Evolutionary conservation across 108 stramenopile species (phyloP), one percentile per base, ranked within the genome.

Genomic region (Nitzschia palea): DNA sequence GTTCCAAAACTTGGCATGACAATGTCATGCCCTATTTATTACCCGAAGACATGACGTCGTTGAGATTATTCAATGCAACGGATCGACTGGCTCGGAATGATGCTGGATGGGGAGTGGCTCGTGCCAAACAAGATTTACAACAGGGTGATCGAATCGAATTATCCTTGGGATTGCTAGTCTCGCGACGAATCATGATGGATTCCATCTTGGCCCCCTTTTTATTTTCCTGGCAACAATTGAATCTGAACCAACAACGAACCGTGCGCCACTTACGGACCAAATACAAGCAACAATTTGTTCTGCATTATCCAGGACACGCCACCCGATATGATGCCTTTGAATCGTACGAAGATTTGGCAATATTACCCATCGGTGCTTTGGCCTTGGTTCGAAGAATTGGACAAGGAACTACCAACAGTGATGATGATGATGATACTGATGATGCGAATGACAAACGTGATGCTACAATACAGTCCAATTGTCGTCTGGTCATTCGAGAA

Each of bases 301-400:
- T 60, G 18, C 59, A 60, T 40, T 60, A 60, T 42, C 59, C 59
- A 15, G 59, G 59, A 2, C 59, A 26, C 10, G 59, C 12, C 6
- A 25, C 40, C 5, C 59, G 59, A 12, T 25, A 60, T 60, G 40
- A 60, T 60, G 17, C 23, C 59, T 60, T 60, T 60, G 59, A 60
- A 3, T 60, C 59, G 23, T 60, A 60, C 25, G 59, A 60, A 60
- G 59, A 60, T 26, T 26, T 60, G 14, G 59, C 32, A 0, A 60
- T 60, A 17, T 25, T 60, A 17, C 59, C 59, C 2, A 52, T 65
- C 18, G 64, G 64, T 20, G 51, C 50, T 2, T 35, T 65, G 30
- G 47, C 33, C 0, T 22, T 65, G 48, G 64, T 65, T 9, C 64
- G 64, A 0, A 29, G 64, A 34, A 12, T 25, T 27, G 48, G 48